phyloP scores from a whole-genome alignment of 1,284 basidiomycete species.

The Ceratobasidium sp. region DNA sequence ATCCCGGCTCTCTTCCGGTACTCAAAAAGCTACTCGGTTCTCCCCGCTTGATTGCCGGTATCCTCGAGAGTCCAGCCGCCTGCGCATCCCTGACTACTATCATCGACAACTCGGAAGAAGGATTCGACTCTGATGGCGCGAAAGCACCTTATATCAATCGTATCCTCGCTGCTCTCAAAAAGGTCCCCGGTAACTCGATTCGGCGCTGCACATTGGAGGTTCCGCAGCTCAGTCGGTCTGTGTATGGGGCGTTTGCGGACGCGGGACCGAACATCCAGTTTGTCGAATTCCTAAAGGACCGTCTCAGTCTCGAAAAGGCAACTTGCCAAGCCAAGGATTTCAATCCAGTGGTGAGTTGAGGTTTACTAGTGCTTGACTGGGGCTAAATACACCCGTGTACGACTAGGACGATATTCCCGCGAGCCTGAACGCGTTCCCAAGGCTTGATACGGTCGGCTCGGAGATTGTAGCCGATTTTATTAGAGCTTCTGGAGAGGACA shows the following conservation, averaged over 20 bases:
- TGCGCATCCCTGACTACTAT: conserved; percentile 13
- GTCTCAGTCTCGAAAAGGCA: not conserved
- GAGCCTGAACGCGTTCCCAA: conserved; percentile 14
- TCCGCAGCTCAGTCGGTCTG: conserved; percentile 20
- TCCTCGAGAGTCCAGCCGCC: conserved; percentile 27
- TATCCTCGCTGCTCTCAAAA: conserved; percentile 20
- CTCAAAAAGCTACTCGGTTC: conserved; percentile 24
- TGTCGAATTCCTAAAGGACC: conserved; percentile 8
- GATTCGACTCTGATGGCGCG: conserved; percentile 15
- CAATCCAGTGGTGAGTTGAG: conserved; percentile 1
- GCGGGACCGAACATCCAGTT: not conserved
- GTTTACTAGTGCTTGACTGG: not conserved
- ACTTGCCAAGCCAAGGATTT: conserved; percentile 14
- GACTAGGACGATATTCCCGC: conserved; percentile 18
- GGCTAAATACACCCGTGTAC: not conserved
- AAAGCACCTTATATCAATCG: conserved; percentile 24
- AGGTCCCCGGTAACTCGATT: not conserved
- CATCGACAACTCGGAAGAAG: conserved; percentile 26
- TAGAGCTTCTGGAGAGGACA: not conserved
- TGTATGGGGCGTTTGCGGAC: conserved; percentile 10
- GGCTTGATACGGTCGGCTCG: conserved; percentile 10
- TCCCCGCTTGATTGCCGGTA: conserved; percentile 20
- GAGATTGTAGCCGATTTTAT: conserved; percentile 13
- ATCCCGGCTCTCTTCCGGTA: conserved; percentile 8
- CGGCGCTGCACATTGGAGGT: not conserved